Conservation (phyloP, 169 alveolate species). For the Perkinsus olseni region DNA sequence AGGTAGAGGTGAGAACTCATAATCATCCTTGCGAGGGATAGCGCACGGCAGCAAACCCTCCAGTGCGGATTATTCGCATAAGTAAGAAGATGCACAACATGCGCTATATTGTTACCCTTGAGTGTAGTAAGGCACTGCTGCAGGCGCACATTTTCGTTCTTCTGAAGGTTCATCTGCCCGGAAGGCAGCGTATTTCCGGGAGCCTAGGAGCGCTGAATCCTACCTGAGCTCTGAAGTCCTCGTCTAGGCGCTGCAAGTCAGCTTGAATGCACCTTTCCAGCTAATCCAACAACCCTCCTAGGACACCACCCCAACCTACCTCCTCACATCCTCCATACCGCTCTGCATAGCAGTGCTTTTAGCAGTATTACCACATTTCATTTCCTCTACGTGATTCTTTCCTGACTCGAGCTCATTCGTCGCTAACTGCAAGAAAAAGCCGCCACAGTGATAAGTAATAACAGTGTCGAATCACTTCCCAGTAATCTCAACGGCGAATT, state of each 20-base stretch:
- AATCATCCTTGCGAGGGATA: too few species aligned
- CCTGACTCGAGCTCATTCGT: not conserved
- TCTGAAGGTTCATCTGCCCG: slow-evolving; percentile 16
- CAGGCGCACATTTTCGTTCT: slow-evolving; percentile 26
- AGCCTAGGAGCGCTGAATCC: not conserved
- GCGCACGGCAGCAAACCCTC: too few species aligned
- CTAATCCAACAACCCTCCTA: not conserved
- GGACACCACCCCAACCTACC: not conserved
- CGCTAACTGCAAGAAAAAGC: not conserved
- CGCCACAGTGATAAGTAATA: too few species aligned
- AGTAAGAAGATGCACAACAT: too few species aligned
- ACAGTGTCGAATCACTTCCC: not conserved
- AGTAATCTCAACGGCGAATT: too few species aligned
- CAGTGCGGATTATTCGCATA: too few species aligned
- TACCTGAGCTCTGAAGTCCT: not conserved
- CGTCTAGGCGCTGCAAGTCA: not conserved
- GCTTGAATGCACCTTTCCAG: not conserved
- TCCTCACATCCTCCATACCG: not conserved
- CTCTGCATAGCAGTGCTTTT: not conserved
- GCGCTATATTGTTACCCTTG: not conserved
- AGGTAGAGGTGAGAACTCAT: not conserved
- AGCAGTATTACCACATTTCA: not conserved
- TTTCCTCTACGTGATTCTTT: not conserved
- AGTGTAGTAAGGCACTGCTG: slow-evolving; percentile 18
- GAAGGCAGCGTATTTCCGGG: too few species aligned